Conservation (phyloP, 495 filamentous ascomycete species). For the Hypoxylon fragiforme region DNA sequence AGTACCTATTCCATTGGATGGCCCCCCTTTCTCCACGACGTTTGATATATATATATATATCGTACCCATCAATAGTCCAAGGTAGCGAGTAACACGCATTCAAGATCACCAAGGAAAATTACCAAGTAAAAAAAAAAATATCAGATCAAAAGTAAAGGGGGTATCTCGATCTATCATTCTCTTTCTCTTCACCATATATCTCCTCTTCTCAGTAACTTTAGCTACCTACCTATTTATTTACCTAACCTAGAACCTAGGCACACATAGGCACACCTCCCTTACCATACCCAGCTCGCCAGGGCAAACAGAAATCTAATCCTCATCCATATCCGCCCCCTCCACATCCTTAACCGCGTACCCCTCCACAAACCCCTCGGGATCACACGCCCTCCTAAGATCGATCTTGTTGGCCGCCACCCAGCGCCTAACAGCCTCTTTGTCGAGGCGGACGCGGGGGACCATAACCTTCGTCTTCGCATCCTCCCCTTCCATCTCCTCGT, state of each 20-base stretch:
- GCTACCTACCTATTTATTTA: no score
- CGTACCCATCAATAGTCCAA: no score
- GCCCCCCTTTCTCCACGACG: no score
- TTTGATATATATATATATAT: no score
- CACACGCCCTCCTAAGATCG: conserved; percentile 53
- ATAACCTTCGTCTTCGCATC: conserved; percentile 10
- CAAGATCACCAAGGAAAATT: no score
- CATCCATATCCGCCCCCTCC: conserved; percentile 30
- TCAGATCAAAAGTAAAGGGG: background rate
- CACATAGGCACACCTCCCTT: no score
- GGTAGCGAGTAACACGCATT: no score
- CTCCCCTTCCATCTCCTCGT: conserved; percentile 1
- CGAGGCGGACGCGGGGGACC: conserved; percentile 54
- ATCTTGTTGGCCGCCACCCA: conserved; percentile 57
- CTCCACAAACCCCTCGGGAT: conserved; percentile 60
- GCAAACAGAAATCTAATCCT: conserved; percentile 29
- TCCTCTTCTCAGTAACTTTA: background rate
- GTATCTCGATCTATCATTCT: background rate
- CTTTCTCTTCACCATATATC: background rate
- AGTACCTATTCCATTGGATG: no score
- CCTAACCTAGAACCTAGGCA: no score
- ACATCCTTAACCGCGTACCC: conserved; percentile 46
- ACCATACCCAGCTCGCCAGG: no score
- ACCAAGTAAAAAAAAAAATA: no score
- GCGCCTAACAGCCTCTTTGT: conserved; percentile 55